Conservation (phyloP, 140 eudicot genomes). For the Ambrosia hybrid region DNA sequence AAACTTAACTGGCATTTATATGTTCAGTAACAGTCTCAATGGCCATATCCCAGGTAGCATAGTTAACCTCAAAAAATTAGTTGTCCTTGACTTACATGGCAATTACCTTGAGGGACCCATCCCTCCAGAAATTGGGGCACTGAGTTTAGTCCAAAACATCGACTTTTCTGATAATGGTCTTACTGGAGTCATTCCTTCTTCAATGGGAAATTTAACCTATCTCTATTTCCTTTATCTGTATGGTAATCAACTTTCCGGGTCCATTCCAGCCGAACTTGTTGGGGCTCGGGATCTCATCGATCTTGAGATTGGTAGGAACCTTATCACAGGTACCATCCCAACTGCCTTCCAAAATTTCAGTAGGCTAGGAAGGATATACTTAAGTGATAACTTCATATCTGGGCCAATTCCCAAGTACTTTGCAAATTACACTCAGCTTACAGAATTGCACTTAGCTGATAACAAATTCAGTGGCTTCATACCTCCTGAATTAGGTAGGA, state of each 20-base stretch:
- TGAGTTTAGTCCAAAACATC: not conserved
- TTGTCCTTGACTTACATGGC: not conserved
- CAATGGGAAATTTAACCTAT: not conserved
- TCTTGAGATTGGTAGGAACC: not conserved
- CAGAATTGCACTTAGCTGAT: not conserved
- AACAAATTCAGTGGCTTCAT: slow-evolving; percentile 1
- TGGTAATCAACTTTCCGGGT: not conserved
- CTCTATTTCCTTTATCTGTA: not conserved
- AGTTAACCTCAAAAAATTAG: not conserved
- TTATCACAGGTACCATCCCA: not conserved
- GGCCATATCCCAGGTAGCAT: not conserved
- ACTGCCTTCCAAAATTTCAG: not conserved
- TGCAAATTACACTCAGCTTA: not conserved
- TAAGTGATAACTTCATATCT: not conserved
- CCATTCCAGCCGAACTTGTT: not conserved
- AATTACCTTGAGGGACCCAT: not conserved
- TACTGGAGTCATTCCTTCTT: not conserved
- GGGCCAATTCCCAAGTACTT: not conserved
- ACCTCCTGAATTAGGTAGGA: not conserved
- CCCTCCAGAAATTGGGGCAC: not conserved
- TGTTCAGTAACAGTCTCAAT: not conserved
- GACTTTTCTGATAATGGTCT: not conserved
- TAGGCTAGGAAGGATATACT: not conserved
- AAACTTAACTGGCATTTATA: not conserved
- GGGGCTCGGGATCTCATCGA: not conserved